A percentile compares a stretch with the other conserved stretches of the same genome.
These are phyloP conservation scores for Trichaptum fuscoviolaceum DNA, from an alignment of 768 basidiomycete genomes.

Conservation along the genomic window DNA sequence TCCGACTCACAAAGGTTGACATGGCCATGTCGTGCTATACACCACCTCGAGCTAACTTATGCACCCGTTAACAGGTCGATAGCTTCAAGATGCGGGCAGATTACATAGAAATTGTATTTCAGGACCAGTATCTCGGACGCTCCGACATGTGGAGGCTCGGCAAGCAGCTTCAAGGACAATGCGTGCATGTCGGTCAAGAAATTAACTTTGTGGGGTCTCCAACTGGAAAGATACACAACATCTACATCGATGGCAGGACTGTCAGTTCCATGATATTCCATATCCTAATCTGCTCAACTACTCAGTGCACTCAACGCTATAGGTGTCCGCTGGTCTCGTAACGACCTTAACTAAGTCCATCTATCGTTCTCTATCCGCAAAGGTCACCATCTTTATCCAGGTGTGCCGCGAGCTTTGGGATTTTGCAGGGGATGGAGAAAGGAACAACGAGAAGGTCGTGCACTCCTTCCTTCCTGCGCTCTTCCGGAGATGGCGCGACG, in stretches of 20 bases:
- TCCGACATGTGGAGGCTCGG: slow-evolving; percentile 96
- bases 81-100: slow-evolving; percentile 57
- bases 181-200: slow-evolving; percentile 80
- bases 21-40: not conserved
- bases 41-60: slow-evolving; percentile 5
- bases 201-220: slow-evolving; percentile 80
- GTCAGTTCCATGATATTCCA: slow-evolving; percentile 31
- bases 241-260: slow-evolving; percentile 67
- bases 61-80: slow-evolving; percentile 49
- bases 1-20: slow-evolving; percentile 62
- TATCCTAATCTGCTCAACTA: slow-evolving; percentile 5
- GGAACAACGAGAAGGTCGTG: slow-evolving; percentile 95
- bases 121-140: slow-evolving; percentile 92
- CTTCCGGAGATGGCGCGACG: slow-evolving; percentile 78
- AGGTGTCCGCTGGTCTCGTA: slow-evolving; percentile 82
- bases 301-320: slow-evolving; percentile 4
- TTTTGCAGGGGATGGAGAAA: slow-evolving; percentile 93
- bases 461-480: slow-evolving; percentile 93
- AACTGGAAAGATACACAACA: slow-evolving; percentile 73
- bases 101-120: slow-evolving; percentile 86
- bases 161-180: slow-evolving; percentile 74
- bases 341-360: slow-evolving; percentile 82
- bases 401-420: slow-evolving; percentile 96
- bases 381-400: slow-evolving; percentile 91
- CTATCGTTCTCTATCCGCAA: slow-evolving; percentile 87